Conservation (phyloP, 2,329 filamentous ascomycete species). For the Scedosporium apiospermum region DNA sequence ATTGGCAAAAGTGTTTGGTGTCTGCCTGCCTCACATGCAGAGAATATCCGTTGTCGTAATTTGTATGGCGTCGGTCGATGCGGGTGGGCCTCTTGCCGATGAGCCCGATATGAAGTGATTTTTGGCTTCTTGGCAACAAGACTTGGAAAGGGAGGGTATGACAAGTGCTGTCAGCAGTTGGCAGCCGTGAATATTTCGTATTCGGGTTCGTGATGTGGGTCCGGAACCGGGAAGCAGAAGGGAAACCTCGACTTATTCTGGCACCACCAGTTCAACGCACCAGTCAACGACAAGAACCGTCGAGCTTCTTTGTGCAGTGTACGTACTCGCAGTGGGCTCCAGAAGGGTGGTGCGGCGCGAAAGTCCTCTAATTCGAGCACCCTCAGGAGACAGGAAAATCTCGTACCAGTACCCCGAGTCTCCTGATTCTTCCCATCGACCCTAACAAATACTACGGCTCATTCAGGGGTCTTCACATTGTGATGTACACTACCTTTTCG, state of each 20-base stretch:
- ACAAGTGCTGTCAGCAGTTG: not conserved
- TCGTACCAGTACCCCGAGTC: not conserved
- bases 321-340: not conserved
- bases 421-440: not conserved
- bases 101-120: slow-evolving; percentile 5
- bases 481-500: not conserved
- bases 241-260: slow-evolving; percentile 4
- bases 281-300: not conserved
- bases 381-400: not conserved
- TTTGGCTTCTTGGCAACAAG: not conserved
- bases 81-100: not conserved
- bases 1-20: not conserved
- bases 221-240: slow-evolving; percentile 2
- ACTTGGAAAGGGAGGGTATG: not conserved
- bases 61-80: not conserved
- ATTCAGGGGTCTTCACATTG: not conserved
- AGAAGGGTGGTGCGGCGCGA: not conserved
- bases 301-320: no score
- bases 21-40: not conserved
- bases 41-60: not conserved
- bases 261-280: not conserved
- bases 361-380: not conserved
- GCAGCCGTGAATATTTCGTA: not conserved
- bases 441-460: not conserved
- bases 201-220: slow-evolving; percentile 5